phyloP scores from a whole-genome alignment of 768 basidiomycete genomes.

The Panus rudis region DNA sequence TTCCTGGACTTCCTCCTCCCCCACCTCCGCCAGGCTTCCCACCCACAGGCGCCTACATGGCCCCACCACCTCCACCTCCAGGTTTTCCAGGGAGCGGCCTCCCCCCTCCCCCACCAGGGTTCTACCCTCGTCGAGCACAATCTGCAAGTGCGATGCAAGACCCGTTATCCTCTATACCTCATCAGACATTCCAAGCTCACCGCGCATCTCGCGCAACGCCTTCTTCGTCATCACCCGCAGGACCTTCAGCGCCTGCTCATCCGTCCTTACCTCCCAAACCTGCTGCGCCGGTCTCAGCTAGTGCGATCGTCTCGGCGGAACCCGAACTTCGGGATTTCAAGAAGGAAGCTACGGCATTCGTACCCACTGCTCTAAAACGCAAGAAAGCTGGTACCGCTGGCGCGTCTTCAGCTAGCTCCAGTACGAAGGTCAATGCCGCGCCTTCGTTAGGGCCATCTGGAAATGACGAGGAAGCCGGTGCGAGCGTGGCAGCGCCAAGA shows the following conservation, averaged over 20 bases:
- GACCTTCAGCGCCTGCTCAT: slow-evolving; percentile 22
- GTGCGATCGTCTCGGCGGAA: slow-evolving; percentile 75
- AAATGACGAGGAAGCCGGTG: slow-evolving; percentile 26
- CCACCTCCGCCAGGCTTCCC: slow-evolving; percentile 22
- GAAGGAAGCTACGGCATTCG: slow-evolving; percentile 90
- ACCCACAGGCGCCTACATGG: slow-evolving; percentile 12
- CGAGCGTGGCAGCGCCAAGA: slow-evolving; percentile 32
- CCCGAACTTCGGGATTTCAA: slow-evolving; percentile 90
- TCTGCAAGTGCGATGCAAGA: slow-evolving; percentile 58
- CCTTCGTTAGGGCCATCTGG: slow-evolving; percentile 39
- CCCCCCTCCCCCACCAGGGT: slow-evolving; percentile 53
- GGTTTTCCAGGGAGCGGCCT: slow-evolving; percentile 17
- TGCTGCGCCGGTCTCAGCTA: slow-evolving; percentile 30
- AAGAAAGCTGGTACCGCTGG: slow-evolving; percentile 43
- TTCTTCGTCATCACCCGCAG: slow-evolving; percentile 19
- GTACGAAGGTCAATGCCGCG: slow-evolving; percentile 53
- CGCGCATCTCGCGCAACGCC: slow-evolving; percentile 34
- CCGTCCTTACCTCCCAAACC: slow-evolving; percentile 22
- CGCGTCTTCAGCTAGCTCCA: slow-evolving; percentile 19
- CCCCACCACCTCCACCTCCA: slow-evolving; percentile 25
- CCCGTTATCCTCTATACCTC: slow-evolving; percentile 67
- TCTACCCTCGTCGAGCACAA: slow-evolving; percentile 52
- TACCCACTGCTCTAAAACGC: slow-evolving; percentile 76
- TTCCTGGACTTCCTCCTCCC: slow-evolving; percentile 12
- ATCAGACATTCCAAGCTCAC: slow-evolving; percentile 74